Percentiles rank a stretch among this genome's conserved stretches.
These are phyloP conservation scores for Coemansia sp. DNA, from an alignment of 192 early-diverging fungal species.

Conservation along the genomic window DNA sequence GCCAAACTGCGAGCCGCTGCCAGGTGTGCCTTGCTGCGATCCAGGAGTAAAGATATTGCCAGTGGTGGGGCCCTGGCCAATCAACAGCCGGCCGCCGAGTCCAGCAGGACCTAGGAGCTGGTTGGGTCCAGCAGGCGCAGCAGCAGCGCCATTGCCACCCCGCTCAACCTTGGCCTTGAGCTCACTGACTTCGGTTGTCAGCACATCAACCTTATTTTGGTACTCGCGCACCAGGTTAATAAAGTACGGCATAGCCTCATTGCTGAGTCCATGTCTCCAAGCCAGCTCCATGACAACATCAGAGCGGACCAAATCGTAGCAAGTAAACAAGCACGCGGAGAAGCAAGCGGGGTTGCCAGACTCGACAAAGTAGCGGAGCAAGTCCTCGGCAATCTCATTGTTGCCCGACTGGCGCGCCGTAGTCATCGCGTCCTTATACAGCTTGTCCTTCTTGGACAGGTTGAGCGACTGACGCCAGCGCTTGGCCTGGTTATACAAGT, in stretches of 20 bases:
- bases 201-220: conserved; percentile 74
- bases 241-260: conserved; percentile 98
- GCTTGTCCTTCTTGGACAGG: conserved; percentile 94
- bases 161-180: conserved; percentile 62
- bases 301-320: conserved; percentile 93
- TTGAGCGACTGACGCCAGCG: conserved; percentile 95
- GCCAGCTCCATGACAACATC: conserved; percentile 94
- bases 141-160: conserved; percentile 31
- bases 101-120: conserved; percentile 67
- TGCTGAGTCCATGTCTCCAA: conserved; percentile 86
- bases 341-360: conserved; percentile 92
- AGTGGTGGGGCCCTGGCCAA: conserved; percentile 52
- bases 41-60: conserved; percentile 30
- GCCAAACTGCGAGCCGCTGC: conserved; percentile 40
- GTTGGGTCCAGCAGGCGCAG: conserved; percentile 42
- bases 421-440: conserved; percentile 99
- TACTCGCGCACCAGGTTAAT: conserved; percentile 90
- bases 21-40: conserved; percentile 25
- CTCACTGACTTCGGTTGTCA: conserved; percentile 63
- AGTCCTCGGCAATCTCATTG: conserved; percentile 89
- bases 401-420: conserved; percentile 91
- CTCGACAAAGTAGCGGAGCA: conserved; percentile 95
- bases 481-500: conserved; percentile 95
- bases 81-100: conserved; percentile 75
- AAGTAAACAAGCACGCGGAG: conserved; percentile 88